phyloP scores from a whole-genome alignment of 1,139 yeast species.

The Candida tetrigidarum region DNA sequence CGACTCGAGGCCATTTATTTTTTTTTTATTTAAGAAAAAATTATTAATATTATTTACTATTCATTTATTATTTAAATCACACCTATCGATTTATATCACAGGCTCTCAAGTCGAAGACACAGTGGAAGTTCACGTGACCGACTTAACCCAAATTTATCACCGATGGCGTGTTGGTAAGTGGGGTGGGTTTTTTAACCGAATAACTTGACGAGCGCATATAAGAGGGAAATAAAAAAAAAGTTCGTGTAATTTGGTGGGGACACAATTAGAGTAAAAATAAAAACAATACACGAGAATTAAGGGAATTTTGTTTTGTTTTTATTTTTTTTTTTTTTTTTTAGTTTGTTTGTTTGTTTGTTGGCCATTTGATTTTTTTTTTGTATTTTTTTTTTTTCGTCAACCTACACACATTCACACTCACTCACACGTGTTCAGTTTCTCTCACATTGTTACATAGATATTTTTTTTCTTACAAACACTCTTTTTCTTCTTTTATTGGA shows the following conservation, averaged over 20 bases:
- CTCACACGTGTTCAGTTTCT: neutral
- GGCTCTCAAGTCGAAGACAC: too few relatives aligned
- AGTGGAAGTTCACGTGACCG: neutral
- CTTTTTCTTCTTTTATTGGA: slow-evolving; percentile 1
- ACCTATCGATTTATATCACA: too few relatives aligned
- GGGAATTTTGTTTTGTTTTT: neutral
- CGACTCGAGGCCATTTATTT: too few relatives aligned
- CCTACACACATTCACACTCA: too few relatives aligned
- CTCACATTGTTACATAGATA: neutral
- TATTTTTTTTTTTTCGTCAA: neutral
- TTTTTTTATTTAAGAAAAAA: too few relatives aligned
- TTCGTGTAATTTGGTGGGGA: slow-evolving; percentile 1
- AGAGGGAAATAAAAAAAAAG: neutral
- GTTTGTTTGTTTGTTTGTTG: neutral
- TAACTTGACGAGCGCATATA: too few relatives aligned
- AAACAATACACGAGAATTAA: slow-evolving; percentile 3
- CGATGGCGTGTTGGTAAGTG: too few relatives aligned
- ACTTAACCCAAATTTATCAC: too few relatives aligned
- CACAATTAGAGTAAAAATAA: neutral
- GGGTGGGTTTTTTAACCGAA: too few relatives aligned
- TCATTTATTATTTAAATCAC: too few relatives aligned
- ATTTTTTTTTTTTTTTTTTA: too few relatives aligned
- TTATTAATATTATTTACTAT: too few relatives aligned
- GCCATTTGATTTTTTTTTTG: neutral
- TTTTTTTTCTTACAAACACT: slow-evolving; percentile 4